A percentile compares a stretch with the other conserved stretches of the same genome.
phyloP scores from a whole-genome alignment of 1,139 yeast species.

The Debaryomyces fabryi region DNA sequence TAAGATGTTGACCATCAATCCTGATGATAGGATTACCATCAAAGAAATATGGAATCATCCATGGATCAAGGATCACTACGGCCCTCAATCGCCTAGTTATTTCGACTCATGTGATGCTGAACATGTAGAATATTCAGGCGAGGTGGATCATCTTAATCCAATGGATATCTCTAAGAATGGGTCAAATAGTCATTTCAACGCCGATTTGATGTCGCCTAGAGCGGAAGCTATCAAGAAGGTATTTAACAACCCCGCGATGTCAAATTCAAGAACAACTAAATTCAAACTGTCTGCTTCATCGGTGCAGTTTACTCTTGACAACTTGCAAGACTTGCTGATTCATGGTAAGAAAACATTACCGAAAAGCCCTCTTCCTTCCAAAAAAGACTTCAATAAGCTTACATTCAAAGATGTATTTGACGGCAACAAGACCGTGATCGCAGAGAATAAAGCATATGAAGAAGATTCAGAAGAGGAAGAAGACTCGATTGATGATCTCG shows the following conservation, averaged over 20 bases:
- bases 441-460: constrained; percentile 16
- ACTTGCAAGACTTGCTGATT: neutral
- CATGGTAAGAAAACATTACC: constrained; percentile 18
- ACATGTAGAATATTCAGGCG: constrained; percentile 13
- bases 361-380: constrained; percentile 35
- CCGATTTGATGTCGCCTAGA: constrained; percentile 33
- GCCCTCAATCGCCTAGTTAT: constrained; percentile 13
- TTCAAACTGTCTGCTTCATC: constrained; percentile 9
- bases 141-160: neutral
- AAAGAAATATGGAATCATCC: constrained; percentile 62
- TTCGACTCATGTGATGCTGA: constrained; percentile 13
- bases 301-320: constrained; percentile 21
- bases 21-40: constrained; percentile 65
- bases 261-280: neutral
- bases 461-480: constrained; percentile 21
- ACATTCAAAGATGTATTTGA: constrained; percentile 40
- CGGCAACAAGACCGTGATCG: constrained; percentile 19
- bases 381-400: constrained; percentile 16
- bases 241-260: constrained; percentile 50
- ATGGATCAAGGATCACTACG: constrained; percentile 30
- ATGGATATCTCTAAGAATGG: neutral
- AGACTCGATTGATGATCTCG: constrained; percentile 21
- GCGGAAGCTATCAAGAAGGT: constrained; percentile 51
- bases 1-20: constrained; percentile 59
- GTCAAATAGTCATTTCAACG: neutral